These are phyloP conservation scores for Isochrysis galbana DNA, from an alignment of 78 protist species.

Conservation along the genomic window DNA sequence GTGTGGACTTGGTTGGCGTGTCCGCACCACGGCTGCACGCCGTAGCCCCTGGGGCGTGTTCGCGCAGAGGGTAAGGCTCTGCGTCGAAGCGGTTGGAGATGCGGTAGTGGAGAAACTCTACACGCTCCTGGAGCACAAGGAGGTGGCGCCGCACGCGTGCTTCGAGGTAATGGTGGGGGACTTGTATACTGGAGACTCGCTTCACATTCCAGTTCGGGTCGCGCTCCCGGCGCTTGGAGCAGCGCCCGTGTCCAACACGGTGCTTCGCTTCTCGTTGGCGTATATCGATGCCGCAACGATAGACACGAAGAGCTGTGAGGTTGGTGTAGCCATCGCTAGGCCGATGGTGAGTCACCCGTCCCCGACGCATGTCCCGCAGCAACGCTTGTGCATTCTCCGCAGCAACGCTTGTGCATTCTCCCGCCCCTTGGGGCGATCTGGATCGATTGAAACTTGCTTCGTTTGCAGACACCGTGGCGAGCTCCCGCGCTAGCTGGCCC, in stretches of 20 bases:
- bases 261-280: background rate
- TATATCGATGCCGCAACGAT: background rate
- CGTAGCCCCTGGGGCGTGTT: background rate
- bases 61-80: background rate
- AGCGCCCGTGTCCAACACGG: background rate
- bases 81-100: background rate
- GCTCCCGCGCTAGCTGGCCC: background rate
- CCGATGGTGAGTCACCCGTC: too few relatives aligned
- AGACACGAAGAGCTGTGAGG: too few relatives aligned
- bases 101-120: background rate
- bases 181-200: background rate
- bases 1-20: slow-evolving; percentile 24
- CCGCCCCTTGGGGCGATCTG: too few relatives aligned
- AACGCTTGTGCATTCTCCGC: too few relatives aligned
- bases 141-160: background rate
- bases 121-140: background rate
- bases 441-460: background rate
- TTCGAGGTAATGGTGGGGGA: background rate
- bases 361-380: too few relatives aligned
- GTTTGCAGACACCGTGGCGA: background rate
- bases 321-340: too few relatives aligned
- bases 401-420: too few relatives aligned
- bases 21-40: background rate
- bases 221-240: background rate
- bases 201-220: background rate